Evolutionary conservation across 768 basidiomycete genomes (phyloP).

Genomic region (Tubosaeta sp.): DNA sequence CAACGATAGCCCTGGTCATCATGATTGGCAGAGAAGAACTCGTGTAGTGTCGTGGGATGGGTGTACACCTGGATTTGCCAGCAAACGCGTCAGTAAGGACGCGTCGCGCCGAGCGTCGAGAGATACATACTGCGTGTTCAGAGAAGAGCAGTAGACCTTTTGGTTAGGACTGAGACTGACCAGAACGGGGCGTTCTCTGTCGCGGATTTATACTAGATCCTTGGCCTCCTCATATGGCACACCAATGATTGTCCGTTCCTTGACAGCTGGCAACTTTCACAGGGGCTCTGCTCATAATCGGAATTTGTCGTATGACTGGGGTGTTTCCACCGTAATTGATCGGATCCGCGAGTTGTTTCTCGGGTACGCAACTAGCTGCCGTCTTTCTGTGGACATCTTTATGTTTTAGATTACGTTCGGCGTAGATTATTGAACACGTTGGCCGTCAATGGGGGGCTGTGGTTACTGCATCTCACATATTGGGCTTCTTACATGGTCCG

Average conservation of each 20-base stretch:
- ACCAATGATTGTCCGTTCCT: neutral
- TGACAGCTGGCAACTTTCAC: neutral
- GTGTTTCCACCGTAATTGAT: neutral
- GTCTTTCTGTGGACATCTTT: neutral
- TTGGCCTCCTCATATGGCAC: neutral
- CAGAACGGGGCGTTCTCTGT: neutral
- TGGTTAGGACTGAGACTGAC: neutral
- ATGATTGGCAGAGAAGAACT: neutral
- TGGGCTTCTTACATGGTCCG: neutral
- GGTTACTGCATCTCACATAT: neutral
- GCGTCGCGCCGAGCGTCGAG: neutral
- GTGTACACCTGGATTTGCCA: neutral
- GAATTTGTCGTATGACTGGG: neutral
- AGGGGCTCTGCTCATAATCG: neutral
- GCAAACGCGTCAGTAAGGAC: neutral
- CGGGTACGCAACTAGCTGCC: neutral
- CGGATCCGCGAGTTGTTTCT: neutral
- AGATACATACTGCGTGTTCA: slow-evolving; percentile 5
- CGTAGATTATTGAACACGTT: neutral
- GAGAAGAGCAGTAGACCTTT: neutral
- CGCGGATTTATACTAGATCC: slow-evolving; percentile 15
- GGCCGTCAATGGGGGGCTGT: neutral
- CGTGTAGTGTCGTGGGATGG: neutral
- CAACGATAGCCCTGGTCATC: neutral
- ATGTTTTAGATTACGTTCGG: neutral